These are phyloP conservation scores for Saccharum hybrid DNA, from an alignment of 202 grass and related monocot species.

Conservation along the genomic window DNA sequence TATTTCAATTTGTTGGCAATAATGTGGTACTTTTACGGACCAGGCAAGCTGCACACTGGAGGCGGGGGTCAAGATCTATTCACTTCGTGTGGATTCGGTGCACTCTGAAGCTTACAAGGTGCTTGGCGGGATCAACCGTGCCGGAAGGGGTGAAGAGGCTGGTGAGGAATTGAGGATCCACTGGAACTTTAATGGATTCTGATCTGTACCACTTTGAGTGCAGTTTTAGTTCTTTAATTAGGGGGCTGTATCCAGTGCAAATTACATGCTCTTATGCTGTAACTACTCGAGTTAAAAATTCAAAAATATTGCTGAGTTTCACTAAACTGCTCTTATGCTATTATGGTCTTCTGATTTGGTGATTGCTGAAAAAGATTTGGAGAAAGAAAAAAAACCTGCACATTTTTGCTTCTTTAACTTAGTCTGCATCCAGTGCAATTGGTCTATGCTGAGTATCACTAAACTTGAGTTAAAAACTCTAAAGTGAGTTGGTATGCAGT, in stretches of 20 bases:
- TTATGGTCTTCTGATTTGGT: not conserved
- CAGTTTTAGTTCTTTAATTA: not conserved
- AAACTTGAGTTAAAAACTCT: slow-evolving; percentile 18
- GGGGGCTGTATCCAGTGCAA: not conserved
- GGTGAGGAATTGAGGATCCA: slow-evolving; percentile 59
- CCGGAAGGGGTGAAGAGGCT: slow-evolving; percentile 69
- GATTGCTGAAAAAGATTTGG: not conserved
- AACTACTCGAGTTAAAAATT: not conserved
- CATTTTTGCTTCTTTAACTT: not conserved
- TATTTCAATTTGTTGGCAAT: slow-evolving; percentile 15
- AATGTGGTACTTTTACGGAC: slow-evolving; percentile 25
- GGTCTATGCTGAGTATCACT: slow-evolving; percentile 3
- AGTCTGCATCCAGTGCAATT: not conserved
- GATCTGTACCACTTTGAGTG: not conserved
- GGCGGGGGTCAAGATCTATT: slow-evolving; percentile 95
- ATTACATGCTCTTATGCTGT: not conserved
- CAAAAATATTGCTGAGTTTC: not conserved
- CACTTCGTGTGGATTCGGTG: slow-evolving; percentile 83
- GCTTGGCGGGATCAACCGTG: slow-evolving; percentile 90
- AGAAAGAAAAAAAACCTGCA: not conserved
- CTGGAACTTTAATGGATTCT: not conserved
- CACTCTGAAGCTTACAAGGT: slow-evolving; percentile 96
- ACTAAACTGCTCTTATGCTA: too few relatives aligned
- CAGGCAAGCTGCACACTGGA: slow-evolving; percentile 92
- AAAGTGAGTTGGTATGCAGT: not conserved